phyloP scores from a whole-genome alignment of 2,329 filamentous ascomycete species.

The Neonectria hederae region DNA sequence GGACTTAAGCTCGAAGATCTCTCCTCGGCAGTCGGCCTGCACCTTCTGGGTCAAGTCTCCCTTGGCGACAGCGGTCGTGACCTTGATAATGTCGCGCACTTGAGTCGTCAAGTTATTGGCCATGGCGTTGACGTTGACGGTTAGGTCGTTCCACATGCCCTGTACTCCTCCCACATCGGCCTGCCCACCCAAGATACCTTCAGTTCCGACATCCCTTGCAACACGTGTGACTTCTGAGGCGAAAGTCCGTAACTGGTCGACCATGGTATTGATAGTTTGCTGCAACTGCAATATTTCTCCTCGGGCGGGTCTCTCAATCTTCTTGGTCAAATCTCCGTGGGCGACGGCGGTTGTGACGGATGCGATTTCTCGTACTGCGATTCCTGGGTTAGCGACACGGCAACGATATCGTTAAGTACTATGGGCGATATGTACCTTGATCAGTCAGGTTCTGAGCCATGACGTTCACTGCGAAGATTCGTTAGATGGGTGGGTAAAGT shows the following conservation, averaged over 20 bases:
- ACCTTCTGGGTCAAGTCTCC: conserved; percentile 98
- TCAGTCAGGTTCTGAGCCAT: conserved; percentile 86
- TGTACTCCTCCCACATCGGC: conserved; percentile 85
- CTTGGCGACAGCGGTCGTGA: conserved; percentile 76
- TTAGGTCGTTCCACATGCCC: conserved; percentile 90
- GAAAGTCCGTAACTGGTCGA: conserved; percentile 84
- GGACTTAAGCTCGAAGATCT: conserved; percentile 93
- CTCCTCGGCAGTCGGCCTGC: conserved; percentile 89
- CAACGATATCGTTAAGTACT: not conserved
- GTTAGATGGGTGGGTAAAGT: conserved; percentile 23
- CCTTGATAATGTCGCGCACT: conserved; percentile 93
- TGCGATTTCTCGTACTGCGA: conserved; percentile 79
- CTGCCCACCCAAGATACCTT: conserved; percentile 83
- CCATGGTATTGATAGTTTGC: conserved; percentile 90
- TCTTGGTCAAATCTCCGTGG: conserved; percentile 83
- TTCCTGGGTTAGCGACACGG: conserved; percentile 22
- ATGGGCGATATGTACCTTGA: conserved; percentile 60
- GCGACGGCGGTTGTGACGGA: conserved; percentile 86
- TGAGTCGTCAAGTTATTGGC: conserved; percentile 87
- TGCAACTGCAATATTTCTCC: conserved; percentile 86
- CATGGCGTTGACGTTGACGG: conserved; percentile 89
- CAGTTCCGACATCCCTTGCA: conserved; percentile 83
- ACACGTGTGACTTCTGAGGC: conserved; percentile 86
- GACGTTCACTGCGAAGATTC: conserved; percentile 70
- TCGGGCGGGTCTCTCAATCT: conserved; percentile 82